A percentile compares a stretch with the other conserved stretches of the same genome.
These are phyloP conservation scores for Lipomyces lipofer DNA, from an alignment of 805 yeast species.

Conservation along the genomic window DNA sequence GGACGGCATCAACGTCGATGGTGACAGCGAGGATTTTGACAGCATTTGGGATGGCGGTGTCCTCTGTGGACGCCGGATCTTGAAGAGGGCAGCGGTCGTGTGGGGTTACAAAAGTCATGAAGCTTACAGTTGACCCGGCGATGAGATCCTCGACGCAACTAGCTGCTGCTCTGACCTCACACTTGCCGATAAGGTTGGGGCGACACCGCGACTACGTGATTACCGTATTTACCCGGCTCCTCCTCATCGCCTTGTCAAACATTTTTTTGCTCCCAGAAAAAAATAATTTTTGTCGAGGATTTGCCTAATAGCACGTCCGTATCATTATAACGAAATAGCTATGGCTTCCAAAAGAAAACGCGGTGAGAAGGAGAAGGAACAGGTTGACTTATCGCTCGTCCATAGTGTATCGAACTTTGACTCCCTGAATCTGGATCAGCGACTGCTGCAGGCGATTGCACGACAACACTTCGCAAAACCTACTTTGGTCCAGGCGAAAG, in stretches of 20 bases:
- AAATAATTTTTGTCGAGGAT: not conserved
- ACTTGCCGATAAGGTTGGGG: not conserved
- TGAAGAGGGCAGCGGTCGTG: no score
- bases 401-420: constrained; percentile 56
- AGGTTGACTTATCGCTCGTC: not conserved
- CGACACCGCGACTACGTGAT: no score
- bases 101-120: no score
- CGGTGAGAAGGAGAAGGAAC: not conserved
- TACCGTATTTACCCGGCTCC: no score
- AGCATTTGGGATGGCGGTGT: not conserved
- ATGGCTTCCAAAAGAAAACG: constrained; percentile 13
- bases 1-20: constrained; percentile 1
- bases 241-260: no score
- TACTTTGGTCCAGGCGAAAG: constrained; percentile 83
- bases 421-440: constrained; percentile 74
- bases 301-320: no score
- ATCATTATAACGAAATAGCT: not conserved
- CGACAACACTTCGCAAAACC: constrained; percentile 77
- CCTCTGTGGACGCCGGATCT: no score
- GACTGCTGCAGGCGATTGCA: constrained; percentile 80
- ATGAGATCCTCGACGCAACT: no score
- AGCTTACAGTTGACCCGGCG: no score
- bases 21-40: not conserved
- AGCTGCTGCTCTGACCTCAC: not conserved
- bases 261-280: not conserved